Percentiles rank a stretch among this genome's conserved stretches.
Conservation (phyloP, 2,329 filamentous ascomycete genomes). For the Hypoxylon sp. region DNA sequence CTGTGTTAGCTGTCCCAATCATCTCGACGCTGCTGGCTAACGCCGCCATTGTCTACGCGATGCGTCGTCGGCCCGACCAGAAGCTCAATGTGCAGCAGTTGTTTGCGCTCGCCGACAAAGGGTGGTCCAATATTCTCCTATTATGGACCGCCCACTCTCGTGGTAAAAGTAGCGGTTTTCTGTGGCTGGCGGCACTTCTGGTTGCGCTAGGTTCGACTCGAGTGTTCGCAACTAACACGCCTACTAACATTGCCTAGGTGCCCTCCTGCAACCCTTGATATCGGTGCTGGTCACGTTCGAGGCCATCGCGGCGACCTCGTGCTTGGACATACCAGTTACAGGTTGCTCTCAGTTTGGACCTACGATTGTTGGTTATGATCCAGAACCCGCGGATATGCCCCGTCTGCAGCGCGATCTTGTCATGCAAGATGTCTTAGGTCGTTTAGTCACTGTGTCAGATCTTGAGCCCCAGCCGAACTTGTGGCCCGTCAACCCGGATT, state of each 20-base stretch:
- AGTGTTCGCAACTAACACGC: background rate
- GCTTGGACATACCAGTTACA: constrained; percentile 25
- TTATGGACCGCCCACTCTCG: constrained; percentile 23
- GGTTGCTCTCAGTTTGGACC: constrained; percentile 15
- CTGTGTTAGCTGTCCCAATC: constrained; percentile 41
- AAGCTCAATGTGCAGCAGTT: constrained; percentile 43
- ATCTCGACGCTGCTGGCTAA: constrained; percentile 38
- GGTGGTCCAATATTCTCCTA: constrained; percentile 36
- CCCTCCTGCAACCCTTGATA: constrained; percentile 32
- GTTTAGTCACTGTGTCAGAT: constrained; percentile 31
- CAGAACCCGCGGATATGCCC: constrained; percentile 41
- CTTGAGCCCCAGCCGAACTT: constrained; percentile 31
- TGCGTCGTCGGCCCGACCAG: constrained; percentile 37
- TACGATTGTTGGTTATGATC: constrained; percentile 27
- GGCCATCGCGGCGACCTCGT: constrained; percentile 21
- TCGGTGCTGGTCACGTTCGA: constrained; percentile 36
- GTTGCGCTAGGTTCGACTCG: constrained; percentile 20
- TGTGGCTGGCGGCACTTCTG: constrained; percentile 37
- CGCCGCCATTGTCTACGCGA: constrained; percentile 44
- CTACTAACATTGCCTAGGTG: constrained; percentile 19
- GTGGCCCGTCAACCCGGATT: constrained; percentile 33
- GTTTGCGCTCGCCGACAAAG: constrained; percentile 46
- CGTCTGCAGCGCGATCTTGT: constrained; percentile 31
- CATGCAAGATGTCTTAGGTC: constrained; percentile 37
- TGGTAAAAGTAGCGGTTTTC: constrained; percentile 29